Base-by-base conservation (phyloP, 129 eudicot species). In the Flaveria trinervia region DNA sequence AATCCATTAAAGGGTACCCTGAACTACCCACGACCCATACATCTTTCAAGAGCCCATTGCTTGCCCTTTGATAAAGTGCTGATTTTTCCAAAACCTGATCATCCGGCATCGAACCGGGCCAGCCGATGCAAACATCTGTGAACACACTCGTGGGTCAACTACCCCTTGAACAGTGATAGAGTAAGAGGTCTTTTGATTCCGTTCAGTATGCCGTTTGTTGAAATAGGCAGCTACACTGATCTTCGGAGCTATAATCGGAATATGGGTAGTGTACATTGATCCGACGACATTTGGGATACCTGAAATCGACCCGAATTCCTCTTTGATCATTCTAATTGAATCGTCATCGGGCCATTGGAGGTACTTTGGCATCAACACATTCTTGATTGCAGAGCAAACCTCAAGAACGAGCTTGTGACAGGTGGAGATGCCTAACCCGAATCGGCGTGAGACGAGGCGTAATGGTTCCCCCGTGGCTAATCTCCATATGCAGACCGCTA, bases 101-200 rank as follows among this genome's bases (percentile, higher is more conserved):
- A 79, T 94, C 97, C 2, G 93, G 96, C 99, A 91, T 94, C 13
- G 99, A 94, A 46, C 99, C 99, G 16, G 99, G 99, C 88, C 95
- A 94, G 0, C 99, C 99, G 15, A 94, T 94, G 75, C 97, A 94
- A 33, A 94, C 96, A 66, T 94, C 97, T 5, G 92, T 82, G 57
- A 94, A 94, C 36, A 89, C 88, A 41, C 99, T 9, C 82, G 86
- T 7, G 88, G 94, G 81, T 89, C 89, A 7, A 91, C 97, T 7
- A 94, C 98, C 0, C 98, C 98, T 65, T 94, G 98, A 46, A 94
- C 97, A 3, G 98, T 94, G 48, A 91, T 94, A 9, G 97, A 91
- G 69, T 94, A 94, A 4, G 94, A 87, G 1, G 99, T 91, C 85
- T 93, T 93, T 36, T 93, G 98, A 45, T 93, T 93, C 70, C 98